Evolutionary conservation across 306 rosid genomes (phyloP).

Genomic region (Lagenaria siceraria): DNA sequence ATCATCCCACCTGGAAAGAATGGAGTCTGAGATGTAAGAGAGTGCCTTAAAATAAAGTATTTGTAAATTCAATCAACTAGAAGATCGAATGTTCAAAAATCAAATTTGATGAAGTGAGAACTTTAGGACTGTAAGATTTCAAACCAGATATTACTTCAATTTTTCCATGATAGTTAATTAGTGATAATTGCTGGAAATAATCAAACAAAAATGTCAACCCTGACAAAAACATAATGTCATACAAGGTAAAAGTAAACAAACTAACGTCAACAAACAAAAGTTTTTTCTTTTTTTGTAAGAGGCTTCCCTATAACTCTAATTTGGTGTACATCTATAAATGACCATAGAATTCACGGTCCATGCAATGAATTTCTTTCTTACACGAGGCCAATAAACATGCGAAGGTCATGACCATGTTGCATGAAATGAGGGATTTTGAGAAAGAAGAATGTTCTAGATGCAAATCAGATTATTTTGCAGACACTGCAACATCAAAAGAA

Average conservation of each 20-base stretch:
- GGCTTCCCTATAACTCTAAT: not conserved
- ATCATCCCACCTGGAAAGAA: constrained; percentile 55
- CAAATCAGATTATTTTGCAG: not conserved
- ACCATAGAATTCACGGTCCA: not conserved
- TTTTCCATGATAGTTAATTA: not conserved
- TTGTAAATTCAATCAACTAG: not conserved
- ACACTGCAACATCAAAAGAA: not conserved
- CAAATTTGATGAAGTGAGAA: not conserved
- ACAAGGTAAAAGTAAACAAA: not conserved
- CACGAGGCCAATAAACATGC: not conserved
- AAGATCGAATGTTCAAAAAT: not conserved
- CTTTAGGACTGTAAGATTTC: not conserved
- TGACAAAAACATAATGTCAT: not conserved
- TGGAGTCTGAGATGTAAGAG: constrained; percentile 19
- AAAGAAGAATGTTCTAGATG: not conserved
- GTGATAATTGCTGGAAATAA: not conserved
- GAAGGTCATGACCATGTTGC: not conserved
- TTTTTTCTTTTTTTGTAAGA: no score
- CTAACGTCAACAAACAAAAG: not conserved
- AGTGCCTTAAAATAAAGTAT: not conserved
- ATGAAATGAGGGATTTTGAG: not conserved
- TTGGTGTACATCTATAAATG: not conserved
- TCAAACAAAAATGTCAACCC: not conserved
- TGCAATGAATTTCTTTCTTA: not conserved
- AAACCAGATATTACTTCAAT: constrained; percentile 1